Base-by-base conservation (phyloP, 495 filamentous ascomycete species). In the Penicillium odoratum region DNA sequence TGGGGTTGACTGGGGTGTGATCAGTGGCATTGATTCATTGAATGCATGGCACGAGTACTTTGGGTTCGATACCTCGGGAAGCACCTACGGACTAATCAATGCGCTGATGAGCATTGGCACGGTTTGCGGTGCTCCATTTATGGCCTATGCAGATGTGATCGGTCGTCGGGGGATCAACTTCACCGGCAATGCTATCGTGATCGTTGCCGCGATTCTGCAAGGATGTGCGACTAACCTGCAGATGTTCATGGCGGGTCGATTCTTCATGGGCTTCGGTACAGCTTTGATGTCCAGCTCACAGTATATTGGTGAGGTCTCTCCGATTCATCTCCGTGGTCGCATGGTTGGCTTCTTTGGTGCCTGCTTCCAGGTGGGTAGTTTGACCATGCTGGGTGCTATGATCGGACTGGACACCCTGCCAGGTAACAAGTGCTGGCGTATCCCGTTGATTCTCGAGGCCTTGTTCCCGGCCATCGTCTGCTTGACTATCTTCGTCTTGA, bases 321-420 rank as follows among this genome's bases (percentile, higher is more conserved):
- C 75, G n/a, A 53, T 74, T 11, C 74, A 77, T 56, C 70, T 77
- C 7, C 70, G 74, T 46, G 75, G 75, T 59, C 60, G 69, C n/a
- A 65, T 77, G 63, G 74, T 76, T 11, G 75, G 74, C 36, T 65
- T 77, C n/a, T 76, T 74, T 28, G 75, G 74, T 15, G 74, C 75
- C 13, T 78, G 72, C 52, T 77, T 73, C 60, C 73, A 77, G 49
- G 57, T 77, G 7, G 74, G 75, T 4, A 69, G 69, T 68, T 51
- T 78, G 29, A 49, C 47, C 30, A 77, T 74, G 62, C 60, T 66
- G 10, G 72, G 61, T 25, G 70, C 72, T 36, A 72, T 75, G 72
- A 64, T 76, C 25, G 74, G 69, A 0, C 58, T 76, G 7, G 53
- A 62, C 3, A 64, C 68, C 15, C 31, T 70, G 29, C 50, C 59